phyloP scores from a whole-genome alignment of 2,329 filamentous ascomycete genomes.

The Piedraia hortae region DNA sequence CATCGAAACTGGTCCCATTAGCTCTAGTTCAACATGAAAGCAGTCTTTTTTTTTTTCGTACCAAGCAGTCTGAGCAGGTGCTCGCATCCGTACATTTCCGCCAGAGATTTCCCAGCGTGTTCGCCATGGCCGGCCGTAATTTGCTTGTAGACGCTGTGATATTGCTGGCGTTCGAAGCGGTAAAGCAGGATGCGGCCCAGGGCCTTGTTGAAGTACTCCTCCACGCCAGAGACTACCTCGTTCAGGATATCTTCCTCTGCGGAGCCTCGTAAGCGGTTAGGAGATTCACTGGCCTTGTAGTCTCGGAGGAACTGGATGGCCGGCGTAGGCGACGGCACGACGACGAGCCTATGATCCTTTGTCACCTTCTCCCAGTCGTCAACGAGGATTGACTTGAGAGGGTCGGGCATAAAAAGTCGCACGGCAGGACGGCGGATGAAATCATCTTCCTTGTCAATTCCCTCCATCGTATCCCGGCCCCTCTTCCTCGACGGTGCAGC shows the following conservation, averaged over 20 bases:
- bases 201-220: constrained; percentile 81
- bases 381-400: constrained; percentile 72
- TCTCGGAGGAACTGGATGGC: constrained; percentile 55
- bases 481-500: constrained; percentile 33
- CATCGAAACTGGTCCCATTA: constrained; percentile 42
- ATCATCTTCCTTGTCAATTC: constrained; percentile 62
- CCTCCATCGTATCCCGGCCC: constrained; percentile 47
- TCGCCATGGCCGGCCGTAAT: constrained; percentile 33
- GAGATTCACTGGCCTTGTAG: constrained; percentile 53
- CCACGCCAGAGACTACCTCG: constrained; percentile 62
- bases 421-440: constrained; percentile 68
- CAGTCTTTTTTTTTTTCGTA: too few relatives aligned
- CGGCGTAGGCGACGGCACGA: constrained; percentile 49
- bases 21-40: constrained; percentile 2
- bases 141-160: constrained; percentile 44
- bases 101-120: constrained; percentile 39
- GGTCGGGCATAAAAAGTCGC: constrained; percentile 62
- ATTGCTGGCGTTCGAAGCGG: constrained; percentile 77
- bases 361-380: constrained; percentile 99
- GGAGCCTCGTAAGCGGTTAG: constrained; percentile 34
- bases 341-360: constrained; percentile 73
- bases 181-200: constrained; percentile 77
- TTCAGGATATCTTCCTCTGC: constrained; percentile 64
- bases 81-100: constrained; percentile 76
- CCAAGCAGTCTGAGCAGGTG: constrained; percentile 73